Conservation (phyloP, 106 monocot species). For the Apostasia ramifera region DNA sequence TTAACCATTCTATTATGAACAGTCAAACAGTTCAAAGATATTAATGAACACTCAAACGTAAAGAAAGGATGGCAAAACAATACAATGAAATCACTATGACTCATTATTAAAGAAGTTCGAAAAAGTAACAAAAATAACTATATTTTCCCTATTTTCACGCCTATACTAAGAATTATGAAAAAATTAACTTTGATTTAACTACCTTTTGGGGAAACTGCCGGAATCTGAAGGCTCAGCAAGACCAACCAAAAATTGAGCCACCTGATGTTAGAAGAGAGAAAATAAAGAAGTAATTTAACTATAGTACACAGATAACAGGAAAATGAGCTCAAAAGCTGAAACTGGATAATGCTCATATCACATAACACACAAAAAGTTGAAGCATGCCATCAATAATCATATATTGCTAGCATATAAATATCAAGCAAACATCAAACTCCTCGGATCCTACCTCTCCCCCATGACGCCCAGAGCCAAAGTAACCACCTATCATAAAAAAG, state of each 20-base stretch:
- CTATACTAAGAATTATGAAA: too few relatives aligned
- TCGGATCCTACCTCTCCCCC: conserved; percentile 74
- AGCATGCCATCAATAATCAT: neutral
- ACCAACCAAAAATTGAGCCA: conserved; percentile 94
- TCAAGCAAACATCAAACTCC: neutral
- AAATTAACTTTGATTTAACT: neutral
- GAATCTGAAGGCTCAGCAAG: conserved; percentile 63
- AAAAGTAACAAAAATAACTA: too few relatives aligned
- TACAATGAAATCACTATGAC: too few relatives aligned
- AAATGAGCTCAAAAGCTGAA: neutral
- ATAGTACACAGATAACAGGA: neutral
- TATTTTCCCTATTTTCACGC: too few relatives aligned
- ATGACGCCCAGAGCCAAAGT: conserved; percentile 93
- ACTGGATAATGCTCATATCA: neutral
- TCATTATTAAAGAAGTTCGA: too few relatives aligned
- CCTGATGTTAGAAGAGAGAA: conserved; percentile 34
- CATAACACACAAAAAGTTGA: neutral
- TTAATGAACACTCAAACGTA: too few relatives aligned
- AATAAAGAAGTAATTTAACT: neutral
- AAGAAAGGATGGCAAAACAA: too few relatives aligned
- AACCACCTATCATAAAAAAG: conserved; percentile 61
- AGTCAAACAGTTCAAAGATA: too few relatives aligned
- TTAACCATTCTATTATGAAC: too few relatives aligned
- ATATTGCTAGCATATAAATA: neutral
- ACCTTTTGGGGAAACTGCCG: conserved; percentile 67